Evolutionary conservation across 768 basidiomycete genomes (phyloP).

Genomic region (Tulasnella sp.): DNA sequence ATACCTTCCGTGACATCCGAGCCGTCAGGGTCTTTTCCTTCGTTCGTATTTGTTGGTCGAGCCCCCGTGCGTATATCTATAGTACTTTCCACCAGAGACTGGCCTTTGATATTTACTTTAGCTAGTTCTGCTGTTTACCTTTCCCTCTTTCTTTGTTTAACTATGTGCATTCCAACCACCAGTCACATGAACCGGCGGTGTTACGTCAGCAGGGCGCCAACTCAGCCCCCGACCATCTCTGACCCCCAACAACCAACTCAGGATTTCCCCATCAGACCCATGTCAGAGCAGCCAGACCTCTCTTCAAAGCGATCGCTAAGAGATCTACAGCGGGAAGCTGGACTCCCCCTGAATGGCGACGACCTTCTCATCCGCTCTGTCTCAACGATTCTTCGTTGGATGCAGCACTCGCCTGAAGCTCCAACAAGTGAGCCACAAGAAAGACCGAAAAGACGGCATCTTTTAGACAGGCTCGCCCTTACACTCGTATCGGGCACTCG

Average conservation of each 20-base stretch:
- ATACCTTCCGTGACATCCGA: no score
- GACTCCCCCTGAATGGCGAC: neutral
- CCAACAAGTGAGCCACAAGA: neutral
- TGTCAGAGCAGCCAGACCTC: neutral
- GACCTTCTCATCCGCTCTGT: neutral
- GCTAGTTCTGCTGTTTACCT: neutral
- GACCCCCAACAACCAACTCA: no score
- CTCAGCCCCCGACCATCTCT: no score
- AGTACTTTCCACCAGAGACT: neutral
- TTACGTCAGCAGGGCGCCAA: no score
- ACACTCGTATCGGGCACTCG: neutral
- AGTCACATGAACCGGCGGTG: no score
- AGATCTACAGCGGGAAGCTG: neutral
- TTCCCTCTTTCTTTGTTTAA: no score
- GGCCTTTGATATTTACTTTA: slow-evolving; percentile 6
- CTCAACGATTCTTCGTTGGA: neutral
- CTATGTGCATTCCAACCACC: no score
- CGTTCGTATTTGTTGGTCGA: neutral
- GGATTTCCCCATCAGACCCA: no score
- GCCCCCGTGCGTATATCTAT: neutral
- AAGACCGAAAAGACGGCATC: neutral
- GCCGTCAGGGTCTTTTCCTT: no score
- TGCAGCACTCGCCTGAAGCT: neutral
- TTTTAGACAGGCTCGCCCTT: neutral
- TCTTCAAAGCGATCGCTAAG: neutral